Evolutionary conservation across 2,329 filamentous ascomycete species (phyloP).

Genomic region (Sarocladiaceae sp.): DNA sequence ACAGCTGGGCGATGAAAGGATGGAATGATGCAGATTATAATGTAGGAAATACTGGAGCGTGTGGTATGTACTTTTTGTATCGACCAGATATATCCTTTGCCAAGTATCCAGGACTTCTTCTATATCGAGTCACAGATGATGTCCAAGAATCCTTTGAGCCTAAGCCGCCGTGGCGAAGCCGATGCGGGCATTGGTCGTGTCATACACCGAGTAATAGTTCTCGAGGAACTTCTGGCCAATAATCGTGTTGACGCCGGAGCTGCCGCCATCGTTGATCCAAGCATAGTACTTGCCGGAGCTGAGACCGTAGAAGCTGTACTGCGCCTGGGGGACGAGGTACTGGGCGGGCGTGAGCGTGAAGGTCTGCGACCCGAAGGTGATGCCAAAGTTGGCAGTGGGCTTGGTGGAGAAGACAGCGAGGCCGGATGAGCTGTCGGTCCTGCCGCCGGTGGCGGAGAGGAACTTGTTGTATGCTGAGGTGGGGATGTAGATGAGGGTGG

Average conservation of each 20-base stretch:
- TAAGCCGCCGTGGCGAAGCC: slow-evolving; percentile 17
- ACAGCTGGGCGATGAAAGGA: not conserved
- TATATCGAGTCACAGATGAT: not conserved
- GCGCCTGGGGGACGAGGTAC: slow-evolving; percentile 20
- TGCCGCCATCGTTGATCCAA: slow-evolving; percentile 21
- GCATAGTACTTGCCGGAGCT: slow-evolving; percentile 21
- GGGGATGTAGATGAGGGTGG: slow-evolving; percentile 21
- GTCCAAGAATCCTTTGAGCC: not conserved
- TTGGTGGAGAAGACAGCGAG: slow-evolving; percentile 19
- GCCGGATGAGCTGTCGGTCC: slow-evolving; percentile 18
- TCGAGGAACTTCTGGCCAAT: slow-evolving; percentile 25
- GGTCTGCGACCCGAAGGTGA: slow-evolving; percentile 20
- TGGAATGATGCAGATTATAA: not conserved
- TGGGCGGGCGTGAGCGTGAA: slow-evolving; percentile 21
- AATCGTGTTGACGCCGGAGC: slow-evolving; percentile 20
- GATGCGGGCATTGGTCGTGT: slow-evolving; percentile 17
- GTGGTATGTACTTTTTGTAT: not conserved
- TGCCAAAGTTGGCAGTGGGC: slow-evolving; percentile 21
- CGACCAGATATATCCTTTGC: not conserved
- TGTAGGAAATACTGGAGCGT: not conserved
- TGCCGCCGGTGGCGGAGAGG: slow-evolving; percentile 20
- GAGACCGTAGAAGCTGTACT: slow-evolving; percentile 19
- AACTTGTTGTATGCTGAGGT: slow-evolving; percentile 20
- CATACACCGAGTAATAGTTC: slow-evolving; percentile 23
- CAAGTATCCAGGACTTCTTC: not conserved